Base-by-base conservation (phyloP, 108 stramenopile genomes). In the Poteriospumella lacustris region DNA sequence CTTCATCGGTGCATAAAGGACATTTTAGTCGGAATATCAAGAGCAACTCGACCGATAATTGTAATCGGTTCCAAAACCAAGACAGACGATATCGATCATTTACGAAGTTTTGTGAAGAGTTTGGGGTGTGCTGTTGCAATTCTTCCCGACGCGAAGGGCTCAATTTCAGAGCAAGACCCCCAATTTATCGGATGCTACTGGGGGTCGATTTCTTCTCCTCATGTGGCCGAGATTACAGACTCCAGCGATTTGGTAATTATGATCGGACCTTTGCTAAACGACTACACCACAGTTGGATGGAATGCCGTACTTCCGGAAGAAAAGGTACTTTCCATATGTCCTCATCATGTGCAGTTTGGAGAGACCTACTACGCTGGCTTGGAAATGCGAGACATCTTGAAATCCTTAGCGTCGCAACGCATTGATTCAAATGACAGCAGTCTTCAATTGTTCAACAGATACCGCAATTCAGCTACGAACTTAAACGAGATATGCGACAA, bases 71-170 rank as follows among this genome's bases (percentile, higher is more conserved):
- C n/a, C n/a, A n/a, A n/a, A n/a, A n/a, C n/a, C 15, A 76, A 59
- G 58, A 26, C 1, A 3, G 44, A 76, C 19, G 76, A 36, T 29
- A 33, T 59, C 58, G 76, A 76, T 59, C 40, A 58, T 19, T 58
- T 76, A 0, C 26, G 40, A n/a, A n/a, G 28, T 15, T 59, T 76
- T 0, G 76, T 42, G 33, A 28, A 76, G 1, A 26, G n/a, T 5
- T n/a, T 59, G 43, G 76, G 58, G 26, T 44, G 44, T 59, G 76
- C 58, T 0, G 76, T 76, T 19, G 76, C 76, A 1, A 56, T 59
- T 26, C 40, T 76, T 36, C 76, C 76, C 24, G 76, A 76, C 43
- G 76, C 76, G 1, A 76, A 76, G 58, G 56, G 58, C 43, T 38
- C 43, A 38, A 43, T 76, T 5, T 42, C 76, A 28, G 76, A 76